Percentiles rank a stretch among this genome's conserved stretches.
Evolutionary conservation across 805 yeast genomes (phyloP).

Genomic region (Saccharomycopsis sp.): DNA sequence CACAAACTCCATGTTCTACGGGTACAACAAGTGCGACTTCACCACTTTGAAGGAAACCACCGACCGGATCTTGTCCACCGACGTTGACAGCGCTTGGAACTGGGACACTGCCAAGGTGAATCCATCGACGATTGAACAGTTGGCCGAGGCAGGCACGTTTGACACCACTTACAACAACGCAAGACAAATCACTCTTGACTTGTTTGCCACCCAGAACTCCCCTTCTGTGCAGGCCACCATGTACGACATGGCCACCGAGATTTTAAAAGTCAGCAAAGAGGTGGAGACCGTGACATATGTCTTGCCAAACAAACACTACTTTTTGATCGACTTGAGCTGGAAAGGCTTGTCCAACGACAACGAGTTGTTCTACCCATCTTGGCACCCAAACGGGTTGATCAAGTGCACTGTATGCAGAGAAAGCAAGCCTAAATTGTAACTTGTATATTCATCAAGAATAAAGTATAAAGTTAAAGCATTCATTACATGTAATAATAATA

Average conservation of each 20-base stretch:
- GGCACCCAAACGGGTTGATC: conserved; percentile 90
- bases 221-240: conserved; percentile 96
- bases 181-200: conserved; percentile 58
- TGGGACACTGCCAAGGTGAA: conserved; percentile 46
- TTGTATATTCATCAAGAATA: background rate
- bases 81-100: conserved; percentile 65
- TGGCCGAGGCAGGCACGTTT: conserved; percentile 43
- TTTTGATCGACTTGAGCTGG: conserved; percentile 61
- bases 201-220: conserved; percentile 78
- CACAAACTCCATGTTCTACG: conserved; percentile 89
- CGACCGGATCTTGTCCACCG: conserved; percentile 85
- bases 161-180: conserved; percentile 57
- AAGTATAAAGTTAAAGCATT: too few relatives aligned
- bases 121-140: conserved; percentile 36
- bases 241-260: conserved; percentile 81
- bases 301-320: conserved; percentile 89
- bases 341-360: conserved; percentile 74
- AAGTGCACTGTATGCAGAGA: conserved; percentile 76
- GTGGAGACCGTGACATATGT: conserved; percentile 60
- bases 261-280: conserved; percentile 48
- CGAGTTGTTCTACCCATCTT: conserved; percentile 79
- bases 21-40: conserved; percentile 77
- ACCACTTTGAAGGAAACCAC: conserved; percentile 77
- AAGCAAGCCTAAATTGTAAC: conserved; percentile 45
- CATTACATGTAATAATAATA: too few relatives aligned